Percentiles rank a stretch among this genome's conserved stretches.
phyloP scores from a whole-genome alignment of 306 rosid species.

The Ochetophila trinervis region DNA sequence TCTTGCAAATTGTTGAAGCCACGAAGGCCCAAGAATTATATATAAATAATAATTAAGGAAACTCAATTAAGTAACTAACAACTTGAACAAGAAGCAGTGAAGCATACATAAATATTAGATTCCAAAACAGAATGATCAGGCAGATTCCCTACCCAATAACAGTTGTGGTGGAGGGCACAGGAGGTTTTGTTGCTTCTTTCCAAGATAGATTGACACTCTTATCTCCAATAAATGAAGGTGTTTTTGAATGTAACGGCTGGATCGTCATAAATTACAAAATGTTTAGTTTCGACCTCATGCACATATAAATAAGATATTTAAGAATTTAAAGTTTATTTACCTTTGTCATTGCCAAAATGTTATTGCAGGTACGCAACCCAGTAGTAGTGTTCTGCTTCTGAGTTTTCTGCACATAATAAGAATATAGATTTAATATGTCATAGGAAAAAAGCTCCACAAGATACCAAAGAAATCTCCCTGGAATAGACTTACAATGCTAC shows the following conservation, averaged over 20 bases:
- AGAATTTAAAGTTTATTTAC: slow-evolving; percentile 27
- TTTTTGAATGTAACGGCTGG: slow-evolving; percentile 59
- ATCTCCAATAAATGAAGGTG: slow-evolving; percentile 85
- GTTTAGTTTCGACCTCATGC: slow-evolving; percentile 10
- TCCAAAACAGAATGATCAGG: background rate
- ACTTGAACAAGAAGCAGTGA: background rate
- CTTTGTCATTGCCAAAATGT: slow-evolving; percentile 87
- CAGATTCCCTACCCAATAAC: slow-evolving; percentile 59
- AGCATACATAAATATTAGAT: background rate
- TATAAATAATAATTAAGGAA: no score
- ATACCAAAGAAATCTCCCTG: slow-evolving; percentile 13
- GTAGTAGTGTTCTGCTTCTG: slow-evolving; percentile 88
- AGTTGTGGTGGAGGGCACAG: slow-evolving; percentile 32
- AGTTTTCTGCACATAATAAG: slow-evolving; percentile 61
- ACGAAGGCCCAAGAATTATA: background rate
- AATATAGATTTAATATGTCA: slow-evolving; percentile 4
- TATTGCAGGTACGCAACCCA: slow-evolving; percentile 93
- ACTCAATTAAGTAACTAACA: background rate
- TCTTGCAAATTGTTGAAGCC: background rate
- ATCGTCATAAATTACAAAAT: slow-evolving; percentile 3
- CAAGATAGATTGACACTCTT: slow-evolving; percentile 89
- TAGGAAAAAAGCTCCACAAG: slow-evolving; percentile 13
- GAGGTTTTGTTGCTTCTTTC: slow-evolving; percentile 79
- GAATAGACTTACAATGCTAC: slow-evolving; percentile 62
- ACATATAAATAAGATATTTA: slow-evolving; percentile 4